Percentiles rank a stretch among this genome's conserved stretches.
These are phyloP conservation scores for Fusarium graminum DNA, from an alignment of 2,329 filamentous ascomycete species.

Conservation along the genomic window DNA sequence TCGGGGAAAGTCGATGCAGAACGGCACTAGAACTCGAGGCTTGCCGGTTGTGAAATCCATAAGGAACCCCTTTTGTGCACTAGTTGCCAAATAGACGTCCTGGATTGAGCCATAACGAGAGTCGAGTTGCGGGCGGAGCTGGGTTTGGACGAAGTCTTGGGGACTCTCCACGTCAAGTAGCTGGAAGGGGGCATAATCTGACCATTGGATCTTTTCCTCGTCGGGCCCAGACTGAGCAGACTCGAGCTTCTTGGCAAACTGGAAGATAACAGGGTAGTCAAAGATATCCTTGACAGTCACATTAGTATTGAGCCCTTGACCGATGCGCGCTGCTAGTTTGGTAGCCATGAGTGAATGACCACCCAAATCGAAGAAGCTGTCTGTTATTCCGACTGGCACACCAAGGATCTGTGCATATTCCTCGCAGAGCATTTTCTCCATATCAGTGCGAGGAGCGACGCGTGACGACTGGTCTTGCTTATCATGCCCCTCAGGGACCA, in stretches of 20 bases:
- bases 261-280: constrained; percentile 10
- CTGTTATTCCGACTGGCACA: constrained; percentile 10
- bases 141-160: neutral
- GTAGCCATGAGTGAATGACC: constrained; percentile 24
- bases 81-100: constrained; percentile 4
- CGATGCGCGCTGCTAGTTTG: constrained; percentile 14
- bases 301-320: neutral
- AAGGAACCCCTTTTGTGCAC: constrained; percentile 18
- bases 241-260: constrained; percentile 2
- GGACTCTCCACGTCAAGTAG: neutral
- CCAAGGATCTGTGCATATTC: constrained; percentile 6
- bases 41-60: neutral
- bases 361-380: constrained; percentile 24
- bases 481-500: neutral
- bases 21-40: neutral
- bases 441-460: constrained; percentile 7
- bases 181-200: neutral
- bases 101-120: neutral
- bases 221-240: neutral
- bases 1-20: constrained; percentile 18
- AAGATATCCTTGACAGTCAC: constrained; percentile 22
- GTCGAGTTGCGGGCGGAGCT: constrained; percentile 1
- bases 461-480: constrained; percentile 7
- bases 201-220: neutral
- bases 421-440: constrained; percentile 5